Evolutionary conservation across 176 grass and related monocot species (phyloP).

Genomic region (Oryza australiensis): DNA sequence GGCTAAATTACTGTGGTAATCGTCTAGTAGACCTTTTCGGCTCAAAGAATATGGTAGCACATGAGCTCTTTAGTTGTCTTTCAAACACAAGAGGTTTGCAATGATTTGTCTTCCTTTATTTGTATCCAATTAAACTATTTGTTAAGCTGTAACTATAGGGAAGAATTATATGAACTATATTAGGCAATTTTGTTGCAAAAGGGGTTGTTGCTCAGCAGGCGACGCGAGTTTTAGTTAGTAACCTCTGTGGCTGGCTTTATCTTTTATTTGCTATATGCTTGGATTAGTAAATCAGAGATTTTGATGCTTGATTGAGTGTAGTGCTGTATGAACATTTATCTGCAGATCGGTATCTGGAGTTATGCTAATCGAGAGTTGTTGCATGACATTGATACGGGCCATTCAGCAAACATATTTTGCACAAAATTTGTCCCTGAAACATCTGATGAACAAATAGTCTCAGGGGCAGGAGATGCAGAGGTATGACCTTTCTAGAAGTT

Average conservation of each 20-base stretch:
- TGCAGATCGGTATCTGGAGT: constrained; percentile 96
- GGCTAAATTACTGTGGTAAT: not conserved
- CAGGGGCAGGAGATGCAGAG: constrained; percentile 91
- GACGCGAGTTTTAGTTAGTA: not conserved
- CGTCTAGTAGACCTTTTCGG: not conserved
- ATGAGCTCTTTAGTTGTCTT: not conserved
- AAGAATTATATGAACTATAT: constrained; percentile 4
- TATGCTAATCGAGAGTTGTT: constrained; percentile 61
- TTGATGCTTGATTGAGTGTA: not conserved
- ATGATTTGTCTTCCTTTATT: not conserved
- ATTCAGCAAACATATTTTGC: constrained; percentile 93
- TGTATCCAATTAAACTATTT: not conserved
- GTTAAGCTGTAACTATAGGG: not conserved
- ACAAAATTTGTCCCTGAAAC: constrained; percentile 92
- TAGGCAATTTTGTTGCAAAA: constrained; percentile 21
- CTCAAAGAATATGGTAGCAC: not conserved
- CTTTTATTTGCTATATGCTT: constrained; percentile 1
- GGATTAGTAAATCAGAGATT: constrained; percentile 9
- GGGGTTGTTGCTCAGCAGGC: not conserved
- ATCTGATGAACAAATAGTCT: constrained; percentile 85
- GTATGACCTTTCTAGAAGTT: constrained; percentile 33
- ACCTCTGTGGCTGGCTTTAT: constrained; percentile 24
- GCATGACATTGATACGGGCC: constrained; percentile 88
- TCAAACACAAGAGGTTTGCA: not conserved
- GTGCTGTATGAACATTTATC: constrained; percentile 16